These are phyloP conservation scores for Xylariaceae sp. DNA, from an alignment of 2,329 filamentous ascomycete genomes.

Conservation along the genomic window DNA sequence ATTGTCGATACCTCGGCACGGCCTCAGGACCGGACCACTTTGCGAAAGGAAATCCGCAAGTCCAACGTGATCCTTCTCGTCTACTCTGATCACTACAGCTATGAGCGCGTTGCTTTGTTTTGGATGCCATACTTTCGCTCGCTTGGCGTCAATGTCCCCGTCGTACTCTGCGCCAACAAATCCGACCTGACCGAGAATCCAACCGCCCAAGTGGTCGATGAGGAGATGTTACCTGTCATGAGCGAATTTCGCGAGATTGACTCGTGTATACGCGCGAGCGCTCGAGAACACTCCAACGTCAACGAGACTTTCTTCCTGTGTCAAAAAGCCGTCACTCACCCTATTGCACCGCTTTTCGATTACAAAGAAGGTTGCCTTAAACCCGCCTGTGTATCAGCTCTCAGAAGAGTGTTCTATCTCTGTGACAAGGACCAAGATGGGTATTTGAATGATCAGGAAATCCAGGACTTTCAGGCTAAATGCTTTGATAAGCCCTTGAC, in stretches of 20 bases:
- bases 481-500: slow-evolving; percentile 88
- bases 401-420: slow-evolving; percentile 89
- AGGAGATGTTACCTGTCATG: slow-evolving; percentile 98
- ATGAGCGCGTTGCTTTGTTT: slow-evolving; percentile 92
- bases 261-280: slow-evolving; percentile 92
- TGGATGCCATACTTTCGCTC: slow-evolving; percentile 99
- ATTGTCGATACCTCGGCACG: slow-evolving; percentile 96
- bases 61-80: slow-evolving; percentile 95
- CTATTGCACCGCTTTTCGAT: slow-evolving; percentile 93
- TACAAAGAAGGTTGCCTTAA: slow-evolving; percentile 89
- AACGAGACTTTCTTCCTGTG: slow-evolving; percentile 97
- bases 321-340: slow-evolving; percentile 96
- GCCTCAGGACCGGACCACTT: slow-evolving; percentile 83
- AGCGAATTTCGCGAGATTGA: slow-evolving; percentile 98
- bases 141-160: slow-evolving; percentile 95
- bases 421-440: slow-evolving; percentile 97
- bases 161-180: slow-evolving; percentile 96
- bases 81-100: slow-evolving; percentile 98
- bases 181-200: slow-evolving; percentile 77
- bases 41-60: slow-evolving; percentile 92
- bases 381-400: slow-evolving; percentile 78
- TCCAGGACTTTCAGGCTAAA: slow-evolving; percentile 83
- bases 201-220: slow-evolving; percentile 81
- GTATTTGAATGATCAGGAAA: slow-evolving; percentile 82
- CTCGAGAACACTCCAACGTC: slow-evolving; percentile 86